phyloP scores from a whole-genome alignment of 2,329 filamentous ascomycete species.

The Colletotrichum noveboracense region DNA sequence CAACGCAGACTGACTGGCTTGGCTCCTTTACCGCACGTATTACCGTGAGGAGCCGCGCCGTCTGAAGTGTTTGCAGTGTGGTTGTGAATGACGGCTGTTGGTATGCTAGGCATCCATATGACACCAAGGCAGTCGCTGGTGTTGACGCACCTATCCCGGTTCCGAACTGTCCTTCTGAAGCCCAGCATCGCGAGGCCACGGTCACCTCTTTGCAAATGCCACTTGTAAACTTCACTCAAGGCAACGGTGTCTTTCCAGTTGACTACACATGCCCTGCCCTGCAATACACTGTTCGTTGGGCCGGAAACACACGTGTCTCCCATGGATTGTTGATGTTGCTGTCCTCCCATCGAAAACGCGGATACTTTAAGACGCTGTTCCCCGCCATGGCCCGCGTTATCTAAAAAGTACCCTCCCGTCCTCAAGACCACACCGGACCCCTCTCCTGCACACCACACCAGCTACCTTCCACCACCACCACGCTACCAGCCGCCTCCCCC shows the following conservation, averaged over 20 bases:
- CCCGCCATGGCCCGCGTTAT: not conserved
- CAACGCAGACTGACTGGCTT: not conserved
- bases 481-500: not conserved
- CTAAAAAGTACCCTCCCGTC: not conserved
- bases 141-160: not conserved
- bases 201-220: conserved; percentile 1
- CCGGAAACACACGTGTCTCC: not conserved
- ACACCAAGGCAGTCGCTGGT: not conserved
- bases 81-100: not conserved
- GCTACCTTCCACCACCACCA: not conserved
- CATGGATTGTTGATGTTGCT: not conserved
- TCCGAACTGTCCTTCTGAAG: not conserved
- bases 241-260: not conserved
- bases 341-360: not conserved
- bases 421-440: not conserved
- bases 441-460: conserved; percentile 13
- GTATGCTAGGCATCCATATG: conserved; percentile 12
- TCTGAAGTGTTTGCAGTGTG: not conserved
- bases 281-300: not conserved
- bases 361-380: not conserved
- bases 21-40: not conserved
- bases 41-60: not conserved
- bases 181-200: conserved; percentile 2
- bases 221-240: not conserved
- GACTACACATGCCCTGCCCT: not conserved